Conservation (phyloP, 495 filamentous ascomycete species). For the Durotheca rogersii region DNA sequence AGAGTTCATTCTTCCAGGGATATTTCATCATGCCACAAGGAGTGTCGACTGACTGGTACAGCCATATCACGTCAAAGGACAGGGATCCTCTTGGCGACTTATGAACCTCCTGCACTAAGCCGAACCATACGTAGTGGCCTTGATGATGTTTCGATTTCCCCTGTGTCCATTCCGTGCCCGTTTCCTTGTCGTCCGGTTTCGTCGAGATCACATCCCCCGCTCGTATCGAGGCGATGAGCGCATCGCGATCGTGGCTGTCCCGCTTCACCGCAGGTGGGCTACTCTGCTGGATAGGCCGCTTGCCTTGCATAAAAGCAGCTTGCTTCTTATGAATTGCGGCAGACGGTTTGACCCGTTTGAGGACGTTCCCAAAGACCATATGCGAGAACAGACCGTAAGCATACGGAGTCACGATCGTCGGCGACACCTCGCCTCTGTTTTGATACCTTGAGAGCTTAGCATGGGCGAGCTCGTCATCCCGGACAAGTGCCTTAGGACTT, state of each 20-base stretch:
- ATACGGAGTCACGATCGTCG: constrained; percentile 68
- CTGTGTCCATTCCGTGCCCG: constrained; percentile 57
- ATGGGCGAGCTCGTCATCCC: not conserved
- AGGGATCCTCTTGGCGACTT: constrained; percentile 33
- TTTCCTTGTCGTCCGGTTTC: constrained; percentile 35
- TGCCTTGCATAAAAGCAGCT: constrained; percentile 11
- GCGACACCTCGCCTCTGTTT: constrained; percentile 16
- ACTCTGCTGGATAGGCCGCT: constrained; percentile 2
- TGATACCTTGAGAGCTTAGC: not conserved
- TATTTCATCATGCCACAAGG: constrained; percentile 63
- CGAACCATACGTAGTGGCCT: constrained; percentile 59
- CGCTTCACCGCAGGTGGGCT: constrained; percentile 15
- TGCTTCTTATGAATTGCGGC: constrained; percentile 7
- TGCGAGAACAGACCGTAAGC: constrained; percentile 63
- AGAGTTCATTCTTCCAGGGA: constrained; percentile 68
- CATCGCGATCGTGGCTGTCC: not conserved
- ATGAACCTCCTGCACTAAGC: constrained; percentile 60
- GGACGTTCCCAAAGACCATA: constrained; percentile 57
- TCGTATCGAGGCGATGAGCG: constrained; percentile 30
- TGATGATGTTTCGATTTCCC: constrained; percentile 37
- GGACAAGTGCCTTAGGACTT: not conserved
- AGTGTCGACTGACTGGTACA: constrained; percentile 69
- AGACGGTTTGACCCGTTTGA: constrained; percentile 33
- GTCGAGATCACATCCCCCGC: constrained; percentile 48
- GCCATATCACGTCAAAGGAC: constrained; percentile 65